phyloP scores from a whole-genome alignment of 164 flowering plant genomes.

The Tetracentron sinense region DNA sequence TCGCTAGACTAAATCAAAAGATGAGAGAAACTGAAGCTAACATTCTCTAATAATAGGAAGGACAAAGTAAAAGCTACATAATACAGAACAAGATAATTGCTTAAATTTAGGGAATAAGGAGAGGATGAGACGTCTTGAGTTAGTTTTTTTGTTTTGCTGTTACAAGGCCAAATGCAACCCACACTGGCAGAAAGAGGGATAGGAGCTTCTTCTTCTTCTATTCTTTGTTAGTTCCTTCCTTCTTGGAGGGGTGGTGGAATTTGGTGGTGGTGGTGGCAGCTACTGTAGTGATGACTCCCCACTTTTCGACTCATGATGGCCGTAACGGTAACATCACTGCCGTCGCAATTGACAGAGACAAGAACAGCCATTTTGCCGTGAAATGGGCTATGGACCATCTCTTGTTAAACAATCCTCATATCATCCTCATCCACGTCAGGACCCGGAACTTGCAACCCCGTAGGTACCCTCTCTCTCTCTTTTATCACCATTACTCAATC shows the following conservation, averaged over 20 bases:
- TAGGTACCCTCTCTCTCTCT: slow-evolving; percentile 44
- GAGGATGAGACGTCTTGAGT: neutral
- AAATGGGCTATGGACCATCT: slow-evolving; percentile 57
- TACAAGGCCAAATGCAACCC: too few species aligned
- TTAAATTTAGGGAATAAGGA: neutral
- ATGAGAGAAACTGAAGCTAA: too few species aligned
- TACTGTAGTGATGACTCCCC: slow-evolving; percentile 9
- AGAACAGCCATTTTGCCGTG: slow-evolving; percentile 52
- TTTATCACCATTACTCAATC: neutral
- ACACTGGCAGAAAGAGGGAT: too few species aligned
- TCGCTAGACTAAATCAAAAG: too few species aligned
- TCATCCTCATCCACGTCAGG: slow-evolving; percentile 48
- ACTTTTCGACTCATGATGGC: neutral
- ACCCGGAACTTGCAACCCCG: slow-evolving; percentile 23
- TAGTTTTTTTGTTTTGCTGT: too few species aligned
- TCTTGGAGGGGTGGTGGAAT: neutral
- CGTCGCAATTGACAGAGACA: slow-evolving; percentile 58
- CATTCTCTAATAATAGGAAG: too few species aligned
- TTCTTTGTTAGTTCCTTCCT: too few species aligned
- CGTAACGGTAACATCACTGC: slow-evolving; percentile 19
- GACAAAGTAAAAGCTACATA: too few species aligned
- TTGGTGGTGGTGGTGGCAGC: neutral
- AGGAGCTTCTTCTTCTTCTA: too few species aligned
- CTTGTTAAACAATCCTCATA: slow-evolving; percentile 11
- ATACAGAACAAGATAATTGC: too few species aligned